Evolutionary conservation across 1,139 yeast genomes (phyloP), one percentile per base, ranked within the genome.

Genomic region (Dujonia santamariae): DNA sequence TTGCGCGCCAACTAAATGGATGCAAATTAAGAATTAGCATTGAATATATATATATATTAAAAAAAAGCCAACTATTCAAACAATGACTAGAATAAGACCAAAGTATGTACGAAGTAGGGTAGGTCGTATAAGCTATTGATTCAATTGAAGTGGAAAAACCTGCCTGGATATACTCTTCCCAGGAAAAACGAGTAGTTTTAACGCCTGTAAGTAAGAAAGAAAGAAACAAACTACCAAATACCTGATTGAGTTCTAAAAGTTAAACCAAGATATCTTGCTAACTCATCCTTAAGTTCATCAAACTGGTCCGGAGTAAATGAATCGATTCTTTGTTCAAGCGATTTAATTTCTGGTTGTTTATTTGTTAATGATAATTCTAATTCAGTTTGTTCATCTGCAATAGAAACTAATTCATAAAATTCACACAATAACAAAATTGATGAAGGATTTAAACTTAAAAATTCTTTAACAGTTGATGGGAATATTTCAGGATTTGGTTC

Each of bases 231-330:
- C 21, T 32, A 24, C 35, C 31, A 22, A 4, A 29, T 15, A n/a
- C 27, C 32, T 9, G 8, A n/a, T 20, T 29, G 28, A 14, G 78
- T 72, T 59, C 87, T 71, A 37, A 59, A 55, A 19, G 65, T 59
- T 25, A 85, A 55, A 3, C 96, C 96, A 31, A 85, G 54, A 53
- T 72, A 85, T 42, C 87, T 66, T 0, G 94, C 78, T 31, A 86
- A 63, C 25, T 76, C 80, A 47, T 80, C 79, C 47, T 66, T 80
- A 25, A 83, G 64, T 14, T 64, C 75, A 35, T 68, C 67, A 20
- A 76, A 40, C 30, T 65, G 62, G n/a, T 54, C 56, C 4, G 53
- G 51, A 4, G 52, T 34, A 25, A 54, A 54, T 1, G 44, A 42
- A n/a, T 45, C 46, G 22, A 58, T 43, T 62, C 75, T 44, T 57